Evolutionary conservation across 495 filamentous ascomycete genomes (phyloP), one percentile per base, ranked within the genome.

Genomic region (Trichoderma parareesei): DNA sequence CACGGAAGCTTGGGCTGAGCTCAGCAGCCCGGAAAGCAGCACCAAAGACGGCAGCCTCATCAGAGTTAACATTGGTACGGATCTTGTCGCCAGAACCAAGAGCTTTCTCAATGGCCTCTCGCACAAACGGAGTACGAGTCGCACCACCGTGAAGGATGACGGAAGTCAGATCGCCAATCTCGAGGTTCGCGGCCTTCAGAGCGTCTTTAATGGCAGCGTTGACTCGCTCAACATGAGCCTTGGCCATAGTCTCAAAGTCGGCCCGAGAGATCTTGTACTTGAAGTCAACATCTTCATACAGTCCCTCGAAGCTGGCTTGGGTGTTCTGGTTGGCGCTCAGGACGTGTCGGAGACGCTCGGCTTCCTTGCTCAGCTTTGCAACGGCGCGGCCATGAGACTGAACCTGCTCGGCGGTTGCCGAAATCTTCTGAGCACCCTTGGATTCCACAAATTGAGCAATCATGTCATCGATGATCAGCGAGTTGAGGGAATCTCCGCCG

Each of bases 11-110:
- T 43, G 93, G 91, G 75, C 90, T 95, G 61, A 98, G 82, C 66
- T 87, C 87, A 60, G 95, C 95, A 38, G 89, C 95, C 72, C 91
- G 91, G 82, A 98, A 98, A 20, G 91, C 92, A 61, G 95, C 95
- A 68, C 95, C 95, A 75, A 99, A 96, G 16, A 96, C 94, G 60
- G 95, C 94, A 16, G 95, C 86, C 77, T 99, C 95, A 73, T 99
- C 95, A 38, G 93, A 88, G 76, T 99, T 99, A 69, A 99, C 95
- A 70, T 93, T 98, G 69, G 88, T 88, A 64, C 90, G 86, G 65
- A 99, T 81, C 79, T 96, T 97, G 61, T 87, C 85, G 6, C 85
- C 79, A 16, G 80, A 81, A 10, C 89, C 89, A 38, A 87, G 83
- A 60, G 89, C 72, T 60, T 84, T 85, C 77, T 97, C 94, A 38